Percentiles rank a stretch among this genome's conserved stretches.
phyloP scores from a whole-genome alignment of 495 filamentous ascomycete genomes.

The Neurospora terricola region DNA sequence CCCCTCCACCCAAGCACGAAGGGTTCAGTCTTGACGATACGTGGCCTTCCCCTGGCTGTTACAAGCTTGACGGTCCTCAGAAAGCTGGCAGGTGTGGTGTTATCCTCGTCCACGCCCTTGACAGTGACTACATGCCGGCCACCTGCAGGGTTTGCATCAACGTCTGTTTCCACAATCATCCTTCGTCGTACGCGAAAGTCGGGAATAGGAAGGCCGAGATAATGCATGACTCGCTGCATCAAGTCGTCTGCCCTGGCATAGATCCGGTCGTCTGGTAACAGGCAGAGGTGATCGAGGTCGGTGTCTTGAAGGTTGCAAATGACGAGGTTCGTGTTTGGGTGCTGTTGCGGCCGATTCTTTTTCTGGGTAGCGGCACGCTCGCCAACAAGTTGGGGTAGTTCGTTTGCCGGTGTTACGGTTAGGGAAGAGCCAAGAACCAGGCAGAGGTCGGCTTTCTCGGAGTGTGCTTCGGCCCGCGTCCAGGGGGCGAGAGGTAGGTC shows the following conservation, averaged over 20 bases:
- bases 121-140: constrained; percentile 19
- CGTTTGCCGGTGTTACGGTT: constrained; percentile 32
- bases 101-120: constrained; percentile 30
- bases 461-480: constrained; percentile 23
- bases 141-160: not conserved
- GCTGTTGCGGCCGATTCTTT: not conserved
- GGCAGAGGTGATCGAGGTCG: constrained; percentile 20
- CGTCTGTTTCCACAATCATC: constrained; percentile 20
- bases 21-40: constrained; percentile 26
- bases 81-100: constrained; percentile 31
- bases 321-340: constrained; percentile 16
- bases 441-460: constrained; percentile 31
- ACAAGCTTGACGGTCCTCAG: constrained; percentile 27
- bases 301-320: constrained; percentile 39
- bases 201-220: constrained; percentile 26
- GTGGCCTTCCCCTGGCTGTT: constrained; percentile 15
- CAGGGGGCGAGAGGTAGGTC: constrained; percentile 20
- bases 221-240: constrained; percentile 30
- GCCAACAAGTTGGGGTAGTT: constrained; percentile 29
- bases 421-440: constrained; percentile 36
- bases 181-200: constrained; percentile 24
- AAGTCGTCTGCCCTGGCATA: constrained; percentile 28
- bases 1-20: constrained; percentile 25
- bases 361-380: not conserved
- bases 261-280: constrained; percentile 18